Evolutionary conservation across 2,329 filamentous ascomycete genomes (phyloP).

Genomic region (Macroventuria anomochaeta): DNA sequence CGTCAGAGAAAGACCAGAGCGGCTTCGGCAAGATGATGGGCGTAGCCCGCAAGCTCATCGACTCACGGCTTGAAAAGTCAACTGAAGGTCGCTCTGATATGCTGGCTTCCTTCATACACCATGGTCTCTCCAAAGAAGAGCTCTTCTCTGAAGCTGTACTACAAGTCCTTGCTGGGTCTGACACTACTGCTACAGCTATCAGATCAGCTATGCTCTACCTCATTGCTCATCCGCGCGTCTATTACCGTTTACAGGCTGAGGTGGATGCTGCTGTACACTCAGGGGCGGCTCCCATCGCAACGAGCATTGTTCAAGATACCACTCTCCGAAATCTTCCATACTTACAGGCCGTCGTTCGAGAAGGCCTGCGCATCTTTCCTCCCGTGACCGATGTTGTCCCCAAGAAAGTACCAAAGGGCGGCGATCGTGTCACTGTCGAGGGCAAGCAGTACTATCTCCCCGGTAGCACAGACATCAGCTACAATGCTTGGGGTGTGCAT

Average conservation of each 20-base stretch:
- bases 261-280: conserved; percentile 47
- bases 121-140: conserved; percentile 50
- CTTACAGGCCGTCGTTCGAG: conserved; percentile 55
- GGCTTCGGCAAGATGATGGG: conserved; percentile 35
- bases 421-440: conserved; percentile 32
- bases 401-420: conserved; percentile 34
- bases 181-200: conserved; percentile 63
- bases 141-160: conserved; percentile 51
- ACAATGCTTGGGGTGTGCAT: conserved; percentile 30
- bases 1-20: conserved; percentile 41
- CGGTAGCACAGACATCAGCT: conserved; percentile 36
- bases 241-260: conserved; percentile 54
- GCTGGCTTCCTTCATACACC: conserved; percentile 59
- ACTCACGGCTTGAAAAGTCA: conserved; percentile 38
- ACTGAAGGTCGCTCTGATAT: conserved; percentile 58
- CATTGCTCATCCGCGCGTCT: conserved; percentile 55
- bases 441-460: conserved; percentile 33
- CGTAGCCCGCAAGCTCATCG: conserved; percentile 26
- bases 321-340: conserved; percentile 50
- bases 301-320: conserved; percentile 55
- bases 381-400: conserved; percentile 36
- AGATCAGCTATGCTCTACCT: conserved; percentile 60
- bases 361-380: conserved; percentile 50
- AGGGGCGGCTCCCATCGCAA: conserved; percentile 20
- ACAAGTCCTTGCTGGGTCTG: conserved; percentile 61